Conservation (phyloP, 1,139 yeast genomes). For the Hemisphaericaspora subhashii region DNA sequence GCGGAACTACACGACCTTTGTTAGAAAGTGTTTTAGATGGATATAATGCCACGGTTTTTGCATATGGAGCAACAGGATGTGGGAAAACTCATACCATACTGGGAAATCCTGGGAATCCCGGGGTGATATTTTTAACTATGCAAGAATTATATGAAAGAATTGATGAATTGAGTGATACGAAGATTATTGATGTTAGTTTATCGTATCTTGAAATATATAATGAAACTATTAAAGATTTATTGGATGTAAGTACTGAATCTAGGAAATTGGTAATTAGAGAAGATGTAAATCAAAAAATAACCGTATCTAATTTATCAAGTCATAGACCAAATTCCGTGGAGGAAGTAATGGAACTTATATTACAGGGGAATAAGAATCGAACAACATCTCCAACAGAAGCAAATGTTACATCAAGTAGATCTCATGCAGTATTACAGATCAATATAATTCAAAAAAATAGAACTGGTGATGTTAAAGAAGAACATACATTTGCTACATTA, state of each 20-base stretch:
- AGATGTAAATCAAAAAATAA: conserved; percentile 63
- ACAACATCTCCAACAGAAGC: conserved; percentile 90
- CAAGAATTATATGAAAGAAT: conserved; percentile 68
- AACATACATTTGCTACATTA: conserved; percentile 74
- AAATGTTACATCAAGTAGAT: conserved; percentile 83
- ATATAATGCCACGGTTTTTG: conserved; percentile 87
- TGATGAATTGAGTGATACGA: conserved; percentile 53
- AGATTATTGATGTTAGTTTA: conserved; percentile 58
- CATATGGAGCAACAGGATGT: conserved; percentile 90
- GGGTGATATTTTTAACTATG: conserved; percentile 78
- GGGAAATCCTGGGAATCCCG: conserved; percentile 75
- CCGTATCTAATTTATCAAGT: conserved; percentile 71
- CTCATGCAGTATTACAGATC: conserved; percentile 89
- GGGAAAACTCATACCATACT: conserved; percentile 94
- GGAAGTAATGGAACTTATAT: conserved; percentile 79
- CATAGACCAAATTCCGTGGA: conserved; percentile 66
- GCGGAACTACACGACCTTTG: conserved; percentile 66
- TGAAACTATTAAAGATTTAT: conserved; percentile 79
- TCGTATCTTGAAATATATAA: conserved; percentile 88
- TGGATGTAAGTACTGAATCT: conserved; percentile 53
- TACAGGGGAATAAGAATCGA: conserved; percentile 71
- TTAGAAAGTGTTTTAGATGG: conserved; percentile 80
- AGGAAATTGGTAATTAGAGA: conserved; percentile 64
- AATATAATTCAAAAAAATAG: conserved; percentile 64
- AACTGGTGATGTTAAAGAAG: conserved; percentile 63